These are phyloP conservation scores for Candida dajiaensis DNA, from an alignment of 805 yeast genomes.

Conservation along the genomic window DNA sequence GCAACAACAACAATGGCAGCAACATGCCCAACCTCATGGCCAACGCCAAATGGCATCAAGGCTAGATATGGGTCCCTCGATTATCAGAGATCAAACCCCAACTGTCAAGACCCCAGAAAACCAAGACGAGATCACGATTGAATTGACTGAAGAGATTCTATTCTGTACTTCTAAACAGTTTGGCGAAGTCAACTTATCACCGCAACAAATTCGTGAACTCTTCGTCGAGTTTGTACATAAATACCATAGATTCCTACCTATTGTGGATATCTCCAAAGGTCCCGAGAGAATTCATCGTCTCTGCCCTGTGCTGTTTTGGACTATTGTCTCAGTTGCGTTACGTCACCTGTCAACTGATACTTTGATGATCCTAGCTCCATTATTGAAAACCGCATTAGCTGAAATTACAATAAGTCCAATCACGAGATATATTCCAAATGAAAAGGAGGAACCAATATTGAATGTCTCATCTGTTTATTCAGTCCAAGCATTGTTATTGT, in stretches of 20 bases:
- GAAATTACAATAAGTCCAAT: constrained; percentile 90
- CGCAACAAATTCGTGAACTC: constrained; percentile 55
- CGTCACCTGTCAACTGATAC: constrained; percentile 48
- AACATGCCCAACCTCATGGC: background rate
- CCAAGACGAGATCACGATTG: constrained; percentile 9
- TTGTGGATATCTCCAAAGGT: constrained; percentile 75
- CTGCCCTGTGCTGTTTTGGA: constrained; percentile 93
- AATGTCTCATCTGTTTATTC: constrained; percentile 90
- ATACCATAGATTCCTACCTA: constrained; percentile 84
- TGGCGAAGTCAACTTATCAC: constrained; percentile 58
- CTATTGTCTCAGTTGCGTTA: constrained; percentile 77
- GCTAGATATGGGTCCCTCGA: constrained; percentile 17
- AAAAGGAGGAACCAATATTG: constrained; percentile 71
- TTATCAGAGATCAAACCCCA: constrained; percentile 17
- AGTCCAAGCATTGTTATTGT: constrained; percentile 85
- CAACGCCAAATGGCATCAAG: background rate
- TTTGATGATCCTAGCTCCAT: constrained; percentile 56
- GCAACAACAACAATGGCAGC: background rate
- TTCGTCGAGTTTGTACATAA: constrained; percentile 65
- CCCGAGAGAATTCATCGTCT: constrained; percentile 74
- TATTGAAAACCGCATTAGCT: constrained; percentile 71
- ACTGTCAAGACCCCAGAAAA: background rate
- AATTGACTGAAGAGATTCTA: constrained; percentile 32
- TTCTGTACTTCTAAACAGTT: constrained; percentile 62
- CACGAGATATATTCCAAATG: constrained; percentile 74